Percentiles rank a stretch among this genome's conserved stretches.
Evolutionary conservation across 257 asterid genomes (phyloP).

Genomic region (Solanum peruvianum): DNA sequence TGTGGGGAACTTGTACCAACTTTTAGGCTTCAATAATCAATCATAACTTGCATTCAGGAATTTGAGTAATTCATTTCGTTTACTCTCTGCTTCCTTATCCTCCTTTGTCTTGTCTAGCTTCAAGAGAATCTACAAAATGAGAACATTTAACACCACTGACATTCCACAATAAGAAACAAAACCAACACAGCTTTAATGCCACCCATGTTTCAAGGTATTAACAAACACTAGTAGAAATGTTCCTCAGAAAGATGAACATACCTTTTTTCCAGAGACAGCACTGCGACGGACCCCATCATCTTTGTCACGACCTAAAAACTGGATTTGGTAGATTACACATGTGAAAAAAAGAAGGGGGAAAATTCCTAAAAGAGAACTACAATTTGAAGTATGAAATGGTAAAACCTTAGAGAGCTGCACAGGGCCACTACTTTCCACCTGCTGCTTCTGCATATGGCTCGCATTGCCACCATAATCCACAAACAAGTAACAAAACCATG

Average conservation of each 20-base stretch:
- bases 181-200: background rate
- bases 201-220: background rate
- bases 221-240: background rate
- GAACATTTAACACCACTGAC: background rate
- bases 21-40: conserved; percentile 20
- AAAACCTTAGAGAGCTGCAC: conserved; percentile 92
- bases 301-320: conserved; percentile 76
- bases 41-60: conserved; percentile 96
- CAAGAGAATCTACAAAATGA: conserved; percentile 50
- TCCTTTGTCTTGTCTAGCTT: conserved; percentile 92
- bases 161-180: background rate
- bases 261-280: conserved; percentile 98
- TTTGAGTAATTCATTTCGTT: conserved; percentile 74
- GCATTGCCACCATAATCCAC: conserved; percentile 58
- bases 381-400: background rate
- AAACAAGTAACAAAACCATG: conserved; percentile 43
- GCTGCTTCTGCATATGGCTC: conserved; percentile 84
- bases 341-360: background rate
- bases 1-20: background rate
- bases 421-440: conserved; percentile 73
- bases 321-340: conserved; percentile 6
- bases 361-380: background rate
- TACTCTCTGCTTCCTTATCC: conserved; percentile 87
- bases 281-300: conserved; percentile 90
- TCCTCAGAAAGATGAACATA: conserved; percentile 1